Evolutionary conservation across 2,329 filamentous ascomycete genomes (phyloP).

Genomic region (Phialophora expanda): DNA sequence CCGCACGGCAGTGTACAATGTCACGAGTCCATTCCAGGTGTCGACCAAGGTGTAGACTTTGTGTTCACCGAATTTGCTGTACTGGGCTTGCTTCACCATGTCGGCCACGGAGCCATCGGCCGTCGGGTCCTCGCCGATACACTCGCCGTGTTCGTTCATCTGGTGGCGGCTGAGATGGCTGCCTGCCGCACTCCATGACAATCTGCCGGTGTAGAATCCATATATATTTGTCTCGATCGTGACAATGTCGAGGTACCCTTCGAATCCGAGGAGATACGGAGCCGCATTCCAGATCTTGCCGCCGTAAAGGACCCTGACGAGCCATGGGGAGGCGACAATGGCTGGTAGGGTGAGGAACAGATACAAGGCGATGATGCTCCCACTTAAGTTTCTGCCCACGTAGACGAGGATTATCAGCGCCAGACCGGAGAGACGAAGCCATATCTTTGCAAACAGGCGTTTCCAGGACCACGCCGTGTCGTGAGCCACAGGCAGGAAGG

Average conservation of each 20-base stretch:
- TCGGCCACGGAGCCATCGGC: slow-evolving; percentile 38
- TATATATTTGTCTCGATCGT: slow-evolving; percentile 23
- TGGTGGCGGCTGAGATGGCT: slow-evolving; percentile 45
- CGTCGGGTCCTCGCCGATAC: slow-evolving; percentile 44
- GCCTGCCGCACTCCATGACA: slow-evolving; percentile 42
- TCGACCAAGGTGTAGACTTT: slow-evolving; percentile 50
- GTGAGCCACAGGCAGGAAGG: slow-evolving; percentile 18
- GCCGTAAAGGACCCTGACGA: slow-evolving; percentile 19
- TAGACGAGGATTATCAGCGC: slow-evolving; percentile 15
- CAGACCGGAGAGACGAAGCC: slow-evolving; percentile 12
- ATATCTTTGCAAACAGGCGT: slow-evolving; percentile 5
- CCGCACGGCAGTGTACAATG: slow-evolving; percentile 46
- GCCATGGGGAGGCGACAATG: slow-evolving; percentile 16
- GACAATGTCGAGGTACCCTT: slow-evolving; percentile 22
- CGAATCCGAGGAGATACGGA: slow-evolving; percentile 23
- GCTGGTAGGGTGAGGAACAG: slow-evolving; percentile 10
- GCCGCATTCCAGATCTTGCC: slow-evolving; percentile 23
- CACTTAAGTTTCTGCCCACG: background rate
- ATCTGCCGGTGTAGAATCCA: slow-evolving; percentile 13
- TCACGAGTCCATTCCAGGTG: slow-evolving; percentile 40
- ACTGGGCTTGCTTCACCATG: slow-evolving; percentile 20
- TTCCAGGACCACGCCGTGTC: slow-evolving; percentile 16
- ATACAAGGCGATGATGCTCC: background rate
- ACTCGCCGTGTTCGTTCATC: slow-evolving; percentile 37
- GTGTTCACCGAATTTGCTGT: slow-evolving; percentile 38